Conservation (phyloP, 176 grass and related monocot genomes). For the Cenchrus purpureus region DNA sequence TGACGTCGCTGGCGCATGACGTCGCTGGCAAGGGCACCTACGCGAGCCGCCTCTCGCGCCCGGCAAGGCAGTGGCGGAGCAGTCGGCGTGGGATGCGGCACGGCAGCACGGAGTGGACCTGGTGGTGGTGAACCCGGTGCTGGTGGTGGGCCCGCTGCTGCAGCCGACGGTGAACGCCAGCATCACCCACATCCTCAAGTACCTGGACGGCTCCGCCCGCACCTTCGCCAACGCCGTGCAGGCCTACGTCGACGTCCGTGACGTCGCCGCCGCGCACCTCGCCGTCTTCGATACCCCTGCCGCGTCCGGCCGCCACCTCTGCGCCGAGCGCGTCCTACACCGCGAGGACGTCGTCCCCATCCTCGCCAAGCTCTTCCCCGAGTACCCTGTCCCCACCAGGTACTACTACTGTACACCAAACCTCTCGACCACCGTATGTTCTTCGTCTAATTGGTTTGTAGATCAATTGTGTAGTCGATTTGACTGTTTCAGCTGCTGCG, state of each 20-base stretch:
- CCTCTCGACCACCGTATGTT: background rate
- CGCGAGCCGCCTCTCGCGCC: conserved; percentile 74
- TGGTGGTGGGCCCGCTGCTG: conserved; percentile 82
- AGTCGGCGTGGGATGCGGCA: conserved; percentile 63
- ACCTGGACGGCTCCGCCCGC: conserved; percentile 76
- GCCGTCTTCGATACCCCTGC: conserved; percentile 64
- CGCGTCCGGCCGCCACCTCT: conserved; percentile 72
- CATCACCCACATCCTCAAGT: conserved; percentile 81
- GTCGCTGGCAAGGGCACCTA: conserved; percentile 93
- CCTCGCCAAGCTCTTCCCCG: conserved; percentile 83
- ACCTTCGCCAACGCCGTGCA: conserved; percentile 91
- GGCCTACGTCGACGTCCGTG: conserved; percentile 91
- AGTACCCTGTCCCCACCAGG: conserved; percentile 83
- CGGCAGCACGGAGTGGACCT: conserved; percentile 63
- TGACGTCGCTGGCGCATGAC: conserved; percentile 40
- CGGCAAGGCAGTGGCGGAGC: conserved; percentile 84
- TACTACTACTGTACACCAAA: background rate
- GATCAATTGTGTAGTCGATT: too few relatives aligned
- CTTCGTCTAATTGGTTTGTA: background rate
- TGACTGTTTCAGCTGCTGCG: background rate
- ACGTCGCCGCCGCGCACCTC: conserved; percentile 80
- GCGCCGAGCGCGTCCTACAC: conserved; percentile 84
- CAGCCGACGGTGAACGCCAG: conserved; percentile 86
- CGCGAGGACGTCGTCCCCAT: conserved; percentile 82
- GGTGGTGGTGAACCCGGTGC: conserved; percentile 85